These are phyloP conservation scores for Fusarium camptoceras DNA, from an alignment of 2,329 filamentous ascomycete genomes.

Conservation along the genomic window DNA sequence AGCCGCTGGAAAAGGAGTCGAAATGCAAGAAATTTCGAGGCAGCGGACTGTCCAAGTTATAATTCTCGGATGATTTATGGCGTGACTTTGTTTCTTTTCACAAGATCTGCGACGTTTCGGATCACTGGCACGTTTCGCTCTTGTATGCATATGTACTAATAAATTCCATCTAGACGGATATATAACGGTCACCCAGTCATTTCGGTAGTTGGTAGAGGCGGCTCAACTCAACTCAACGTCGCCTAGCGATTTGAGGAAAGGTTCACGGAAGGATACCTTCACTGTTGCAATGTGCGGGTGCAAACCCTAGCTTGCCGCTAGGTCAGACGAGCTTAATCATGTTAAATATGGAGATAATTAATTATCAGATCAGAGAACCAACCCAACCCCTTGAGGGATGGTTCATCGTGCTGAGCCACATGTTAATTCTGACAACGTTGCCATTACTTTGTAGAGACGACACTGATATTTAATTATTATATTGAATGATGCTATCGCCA, in stretches of 20 bases:
- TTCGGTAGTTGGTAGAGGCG: constrained; percentile 28
- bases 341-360: constrained; percentile 37
- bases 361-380: constrained; percentile 15
- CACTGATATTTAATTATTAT: neutral
- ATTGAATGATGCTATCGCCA: constrained; percentile 4
- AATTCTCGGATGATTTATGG: constrained; percentile 33
- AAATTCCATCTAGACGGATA: neutral
- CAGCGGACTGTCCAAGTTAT: constrained; percentile 25
- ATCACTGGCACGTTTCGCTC: neutral
- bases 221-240: too few species aligned
- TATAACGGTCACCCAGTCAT: constrained; percentile 1
- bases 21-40: constrained; percentile 20
- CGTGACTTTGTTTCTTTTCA: constrained; percentile 36
- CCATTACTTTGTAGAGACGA: neutral
- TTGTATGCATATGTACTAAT: neutral
- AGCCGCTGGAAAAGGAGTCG: constrained; percentile 33
- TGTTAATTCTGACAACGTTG: constrained; percentile 2
- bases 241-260: constrained; percentile 39
- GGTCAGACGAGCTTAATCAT: constrained; percentile 44
- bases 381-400: constrained; percentile 39
- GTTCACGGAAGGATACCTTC: constrained; percentile 27
- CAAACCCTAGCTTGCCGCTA: constrained; percentile 41
- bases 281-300: constrained; percentile 37
- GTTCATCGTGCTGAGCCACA: constrained; percentile 20
- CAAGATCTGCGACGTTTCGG: constrained; percentile 20